Conservation (phyloP, 495 filamentous ascomycete species). For the Pyrenopolyporus hunteri region DNA sequence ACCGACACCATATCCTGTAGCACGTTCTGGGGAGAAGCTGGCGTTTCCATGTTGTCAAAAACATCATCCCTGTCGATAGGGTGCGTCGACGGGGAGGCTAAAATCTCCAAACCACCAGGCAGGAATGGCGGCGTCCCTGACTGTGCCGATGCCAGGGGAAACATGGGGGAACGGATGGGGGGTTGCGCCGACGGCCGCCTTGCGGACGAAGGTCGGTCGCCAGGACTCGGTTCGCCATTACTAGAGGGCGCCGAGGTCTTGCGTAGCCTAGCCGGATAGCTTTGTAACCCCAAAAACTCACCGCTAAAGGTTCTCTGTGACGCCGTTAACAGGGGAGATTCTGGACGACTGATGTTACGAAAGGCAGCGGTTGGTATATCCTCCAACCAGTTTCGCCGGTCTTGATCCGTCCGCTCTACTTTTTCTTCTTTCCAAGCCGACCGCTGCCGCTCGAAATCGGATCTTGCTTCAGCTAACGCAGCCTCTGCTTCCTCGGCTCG, state of each 20-base stretch:
- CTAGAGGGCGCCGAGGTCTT: slow-evolving; percentile 54
- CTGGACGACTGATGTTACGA: slow-evolving; percentile 53
- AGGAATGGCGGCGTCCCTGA: slow-evolving; percentile 36
- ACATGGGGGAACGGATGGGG: slow-evolving; percentile 42
- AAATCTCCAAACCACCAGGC: slow-evolving; percentile 37
- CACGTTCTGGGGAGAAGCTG: slow-evolving; percentile 71
- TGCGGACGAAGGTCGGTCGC: slow-evolving; percentile 36
- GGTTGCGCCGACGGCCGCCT: slow-evolving; percentile 51
- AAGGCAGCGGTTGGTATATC: slow-evolving; percentile 50
- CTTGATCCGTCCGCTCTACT: slow-evolving; percentile 68
- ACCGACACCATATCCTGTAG: slow-evolving; percentile 89
- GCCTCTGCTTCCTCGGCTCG: slow-evolving; percentile 69
- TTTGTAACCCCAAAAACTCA: slow-evolving; percentile 53
- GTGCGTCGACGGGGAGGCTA: slow-evolving; percentile 54
- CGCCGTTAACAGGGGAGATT: slow-evolving; percentile 50
- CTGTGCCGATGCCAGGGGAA: slow-evolving; percentile 21
- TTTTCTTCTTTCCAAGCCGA: slow-evolving; percentile 74
- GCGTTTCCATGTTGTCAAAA: slow-evolving; percentile 62
- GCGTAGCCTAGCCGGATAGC: slow-evolving; percentile 48
- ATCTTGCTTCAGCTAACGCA: slow-evolving; percentile 59
- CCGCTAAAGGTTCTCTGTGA: slow-evolving; percentile 55
- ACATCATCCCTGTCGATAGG: slow-evolving; percentile 74
- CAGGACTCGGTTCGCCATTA: slow-evolving; percentile 48
- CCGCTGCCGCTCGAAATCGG: slow-evolving; percentile 55
- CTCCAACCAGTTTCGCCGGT: slow-evolving; percentile 76